A percentile compares a stretch with the other conserved stretches of the same genome.
Conservation (phyloP, 2,329 filamentous ascomycete species). For the Cladosporium sp. region DNA sequence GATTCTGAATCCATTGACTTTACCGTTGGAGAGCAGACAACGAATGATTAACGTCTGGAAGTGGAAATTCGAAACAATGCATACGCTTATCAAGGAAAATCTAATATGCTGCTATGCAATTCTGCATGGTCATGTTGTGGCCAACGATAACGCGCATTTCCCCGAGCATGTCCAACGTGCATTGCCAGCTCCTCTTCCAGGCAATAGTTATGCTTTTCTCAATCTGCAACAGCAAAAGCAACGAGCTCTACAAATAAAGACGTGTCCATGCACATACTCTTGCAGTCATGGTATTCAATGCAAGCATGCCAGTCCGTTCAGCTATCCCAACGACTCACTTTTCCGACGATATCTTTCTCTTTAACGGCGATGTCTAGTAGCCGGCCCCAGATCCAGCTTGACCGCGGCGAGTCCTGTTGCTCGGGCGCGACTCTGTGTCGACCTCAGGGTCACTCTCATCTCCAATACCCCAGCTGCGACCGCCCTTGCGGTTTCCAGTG, state of each 20-base stretch:
- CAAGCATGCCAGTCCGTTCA: background rate
- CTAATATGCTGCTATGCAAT: background rate
- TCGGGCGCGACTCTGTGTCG: conserved; percentile 29
- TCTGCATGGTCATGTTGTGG: background rate
- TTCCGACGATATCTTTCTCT: conserved; percentile 14
- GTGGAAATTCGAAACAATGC: background rate
- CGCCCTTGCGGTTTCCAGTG: conserved; percentile 63
- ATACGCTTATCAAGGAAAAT: background rate
- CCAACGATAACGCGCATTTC: background rate
- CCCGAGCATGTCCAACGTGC: background rate
- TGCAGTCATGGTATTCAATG: background rate
- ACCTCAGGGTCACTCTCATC: conserved; percentile 50
- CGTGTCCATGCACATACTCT: background rate
- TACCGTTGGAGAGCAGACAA: background rate
- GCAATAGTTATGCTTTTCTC: background rate
- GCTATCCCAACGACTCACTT: background rate
- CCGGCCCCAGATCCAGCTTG: conserved; percentile 26
- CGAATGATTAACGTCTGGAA: background rate
- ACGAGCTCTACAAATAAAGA: background rate
- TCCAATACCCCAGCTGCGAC: conserved; percentile 59
- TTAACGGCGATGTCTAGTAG: conserved; percentile 18
- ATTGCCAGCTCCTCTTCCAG: background rate
- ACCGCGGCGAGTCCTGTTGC: conserved; percentile 25
- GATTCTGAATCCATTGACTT: background rate
- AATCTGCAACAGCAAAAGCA: background rate